Base-by-base conservation (phyloP, 106 monocot species). In the Ottelia alismoides region DNA sequence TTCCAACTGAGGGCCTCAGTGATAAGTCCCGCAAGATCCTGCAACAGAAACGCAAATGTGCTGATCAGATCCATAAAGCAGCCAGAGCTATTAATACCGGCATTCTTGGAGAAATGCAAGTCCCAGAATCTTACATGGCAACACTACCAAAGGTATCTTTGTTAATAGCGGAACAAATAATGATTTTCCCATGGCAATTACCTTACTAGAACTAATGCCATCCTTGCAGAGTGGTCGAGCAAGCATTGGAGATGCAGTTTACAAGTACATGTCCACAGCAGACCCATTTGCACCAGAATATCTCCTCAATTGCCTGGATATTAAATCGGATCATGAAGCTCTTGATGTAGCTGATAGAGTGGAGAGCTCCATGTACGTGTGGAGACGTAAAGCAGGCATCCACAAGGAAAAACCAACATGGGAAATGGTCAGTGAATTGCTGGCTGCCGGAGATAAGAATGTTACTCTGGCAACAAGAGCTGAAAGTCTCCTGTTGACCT, bases 141-240 rank as follows among this genome's bases (percentile, higher is more conserved):
- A 16, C 73, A 1, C 69, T 92, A 27, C 87, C 92, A 31, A 92
- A 87, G 92, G 92, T 87, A n/a, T n/a, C n/a, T n/a, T n/a, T n/a
- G n/a, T n/a, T n/a, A n/a, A n/a, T n/a, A n/a, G n/a, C n/a, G n/a
- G n/a, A n/a, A n/a, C 48, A 49, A 3, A n/a, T 19, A 49, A 18
- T 20, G 5, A 9, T 49, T 49, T 11, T 20, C n/a, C 19, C 9
- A 49, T 18, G 18, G 48, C 48, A 18, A 19, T 3, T 19, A 5
- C 2, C 11, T 11, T 2, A n/a, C 5, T 19, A 18, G 12, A 49
- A 49, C n/a, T 43, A 6, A 43, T 43, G 40, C 40, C 6, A 7
- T 43, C 16, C 40, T 16, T 43, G 40, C 73, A 92, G 92, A 77
- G 79, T 61, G 87, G 87, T 16, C 51, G 62, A 50, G 27, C 55